A percentile compares a stretch with the other conserved stretches of the same genome.
These are phyloP conservation scores for Setaria viridis DNA, from an alignment of 202 grass and related monocot genomes.

Conservation along the genomic window DNA sequence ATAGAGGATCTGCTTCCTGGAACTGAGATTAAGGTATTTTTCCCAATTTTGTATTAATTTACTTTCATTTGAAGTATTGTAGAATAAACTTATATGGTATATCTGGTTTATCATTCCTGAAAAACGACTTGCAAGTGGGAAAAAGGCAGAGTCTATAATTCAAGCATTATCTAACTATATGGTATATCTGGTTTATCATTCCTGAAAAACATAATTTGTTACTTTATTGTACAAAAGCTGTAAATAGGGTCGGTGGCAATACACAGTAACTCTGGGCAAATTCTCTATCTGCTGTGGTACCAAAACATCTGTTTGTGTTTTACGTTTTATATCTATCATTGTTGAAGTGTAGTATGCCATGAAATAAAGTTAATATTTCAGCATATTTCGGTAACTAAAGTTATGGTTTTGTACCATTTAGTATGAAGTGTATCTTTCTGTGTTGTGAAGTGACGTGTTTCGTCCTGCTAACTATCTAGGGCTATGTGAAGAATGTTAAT, in stretches of 20 bases:
- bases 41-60: not conserved
- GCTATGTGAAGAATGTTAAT: conserved; percentile 92
- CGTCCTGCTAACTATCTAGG: conserved; percentile 53
- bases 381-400: not conserved
- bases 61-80: conserved; percentile 1
- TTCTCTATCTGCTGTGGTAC: conserved; percentile 20
- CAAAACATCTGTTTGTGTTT: not conserved
- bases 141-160: not conserved
- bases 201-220: not conserved
- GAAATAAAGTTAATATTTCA: conserved; percentile 6
- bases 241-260: not conserved
- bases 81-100: not conserved
- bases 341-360: not conserved
- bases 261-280: not conserved
- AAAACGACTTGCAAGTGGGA: not conserved
- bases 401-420: not conserved
- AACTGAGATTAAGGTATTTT: conserved; percentile 78
- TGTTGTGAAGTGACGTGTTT: not conserved
- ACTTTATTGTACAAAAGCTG: not conserved
- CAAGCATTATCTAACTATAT: not conserved
- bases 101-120: too few relatives aligned
- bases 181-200: not conserved
- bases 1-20: conserved; percentile 64
- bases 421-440: not conserved
- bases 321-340: not conserved